Percentiles rank a stretch among this genome's conserved stretches.
phyloP scores from a whole-genome alignment of 2,329 filamentous ascomycete species.

The Colletotrichum salicis region DNA sequence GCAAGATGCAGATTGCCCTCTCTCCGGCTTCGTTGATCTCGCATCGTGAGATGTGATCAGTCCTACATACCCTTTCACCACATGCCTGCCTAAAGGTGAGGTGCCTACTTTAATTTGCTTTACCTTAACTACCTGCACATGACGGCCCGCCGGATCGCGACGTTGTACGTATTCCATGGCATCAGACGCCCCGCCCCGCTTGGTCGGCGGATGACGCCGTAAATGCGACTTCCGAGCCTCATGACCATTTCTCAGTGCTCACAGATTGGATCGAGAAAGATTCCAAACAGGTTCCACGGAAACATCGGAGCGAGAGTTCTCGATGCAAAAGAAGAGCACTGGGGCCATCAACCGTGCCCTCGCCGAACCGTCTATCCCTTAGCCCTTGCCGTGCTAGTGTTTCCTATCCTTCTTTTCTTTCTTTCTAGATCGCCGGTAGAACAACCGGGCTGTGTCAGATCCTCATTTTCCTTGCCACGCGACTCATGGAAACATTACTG shows the following conservation, averaged over 20 bases:
- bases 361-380: neutral
- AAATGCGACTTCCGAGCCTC: neutral
- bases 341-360: neutral
- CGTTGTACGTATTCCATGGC: neutral
- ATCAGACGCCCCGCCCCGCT: slow-evolving; percentile 15
- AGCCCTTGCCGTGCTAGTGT: neutral
- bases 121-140: neutral
- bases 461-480: neutral
- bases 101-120: neutral
- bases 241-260: neutral
- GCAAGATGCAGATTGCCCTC: neutral
- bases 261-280: slow-evolving; percentile 8
- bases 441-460: slow-evolving; percentile 6
- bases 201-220: slow-evolving; percentile 11
- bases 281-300: slow-evolving; percentile 20
- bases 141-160: slow-evolving; percentile 6
- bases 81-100: neutral
- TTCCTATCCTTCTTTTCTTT: neutral
- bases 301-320: slow-evolving; percentile 11
- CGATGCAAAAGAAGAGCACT: neutral
- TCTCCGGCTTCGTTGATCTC: neutral
- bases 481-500: neutral
- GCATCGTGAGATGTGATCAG: neutral
- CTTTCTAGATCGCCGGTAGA: slow-evolving; percentile 29
- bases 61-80: neutral